Conservation (phyloP, 257 asterid species). For the Nicotiana benthamiana region DNA sequence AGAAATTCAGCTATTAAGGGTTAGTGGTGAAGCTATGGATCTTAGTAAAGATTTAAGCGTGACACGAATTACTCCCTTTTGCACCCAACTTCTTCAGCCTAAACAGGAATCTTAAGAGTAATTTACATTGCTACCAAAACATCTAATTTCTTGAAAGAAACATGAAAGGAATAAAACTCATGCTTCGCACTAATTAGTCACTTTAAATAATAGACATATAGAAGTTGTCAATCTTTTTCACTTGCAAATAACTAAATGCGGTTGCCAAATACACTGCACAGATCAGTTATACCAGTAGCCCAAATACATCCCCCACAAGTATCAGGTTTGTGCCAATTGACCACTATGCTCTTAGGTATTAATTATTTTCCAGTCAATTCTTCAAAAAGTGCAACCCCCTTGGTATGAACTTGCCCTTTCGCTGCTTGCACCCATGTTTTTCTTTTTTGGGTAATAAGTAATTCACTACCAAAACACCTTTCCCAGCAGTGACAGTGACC, state of each 20-base stretch:
- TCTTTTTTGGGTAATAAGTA: not conserved
- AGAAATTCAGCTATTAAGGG: not conserved
- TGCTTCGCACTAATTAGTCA: not conserved
- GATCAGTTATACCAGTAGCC: not conserved
- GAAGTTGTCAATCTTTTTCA: not conserved
- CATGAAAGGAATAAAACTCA: not conserved
- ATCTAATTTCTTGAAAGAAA: not conserved
- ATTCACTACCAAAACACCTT: not conserved
- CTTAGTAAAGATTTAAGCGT: not conserved
- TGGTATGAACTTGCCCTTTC: not conserved
- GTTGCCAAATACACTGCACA: not conserved
- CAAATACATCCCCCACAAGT: not conserved
- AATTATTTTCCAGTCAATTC: not conserved
- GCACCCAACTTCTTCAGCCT: not conserved
- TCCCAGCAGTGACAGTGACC: not conserved
- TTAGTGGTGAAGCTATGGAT: not conserved
- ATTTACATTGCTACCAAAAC: not conserved
- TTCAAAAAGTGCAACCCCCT: not conserved
- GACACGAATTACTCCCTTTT: not conserved
- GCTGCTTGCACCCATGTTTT: not conserved
- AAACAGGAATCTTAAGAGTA: not conserved
- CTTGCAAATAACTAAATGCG: not conserved
- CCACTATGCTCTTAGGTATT: not conserved
- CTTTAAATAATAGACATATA: not conserved
- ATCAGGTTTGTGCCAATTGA: not conserved